A percentile compares a stretch with the other conserved stretches of the same genome.
Evolutionary conservation across 2,329 filamentous ascomycete genomes (phyloP).

Genomic region (Fusarium sp.): DNA sequence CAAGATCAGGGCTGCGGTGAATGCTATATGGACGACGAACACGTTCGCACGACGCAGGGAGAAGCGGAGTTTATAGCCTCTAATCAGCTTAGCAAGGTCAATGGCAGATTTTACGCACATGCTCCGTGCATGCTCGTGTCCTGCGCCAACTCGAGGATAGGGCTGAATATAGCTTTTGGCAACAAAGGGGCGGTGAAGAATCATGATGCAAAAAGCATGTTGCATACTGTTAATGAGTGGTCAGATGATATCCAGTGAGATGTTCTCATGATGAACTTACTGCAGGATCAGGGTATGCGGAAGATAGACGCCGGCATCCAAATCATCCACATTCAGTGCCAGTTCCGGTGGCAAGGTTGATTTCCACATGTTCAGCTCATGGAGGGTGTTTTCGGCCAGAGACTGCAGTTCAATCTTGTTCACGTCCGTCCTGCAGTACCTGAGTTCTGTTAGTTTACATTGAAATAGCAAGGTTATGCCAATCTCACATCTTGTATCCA

Average conservation of each 20-base stretch:
- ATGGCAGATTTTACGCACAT: constrained; percentile 6
- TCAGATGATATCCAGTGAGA: neutral
- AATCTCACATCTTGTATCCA: neutral
- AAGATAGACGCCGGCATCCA: neutral
- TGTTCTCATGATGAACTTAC: neutral
- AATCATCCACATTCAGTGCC: neutral
- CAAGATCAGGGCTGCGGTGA: constrained; percentile 6
- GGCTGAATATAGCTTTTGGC: constrained; percentile 1
- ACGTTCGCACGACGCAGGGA: neutral
- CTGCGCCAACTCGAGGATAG: neutral
- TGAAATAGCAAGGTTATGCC: neutral
- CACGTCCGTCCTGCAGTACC: neutral
- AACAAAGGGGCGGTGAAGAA: constrained; percentile 7
- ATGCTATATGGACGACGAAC: neutral
- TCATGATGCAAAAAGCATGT: neutral
- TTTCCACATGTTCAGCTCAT: constrained; percentile 1
- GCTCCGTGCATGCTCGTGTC: constrained; percentile 2
- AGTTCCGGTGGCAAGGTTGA: neutral
- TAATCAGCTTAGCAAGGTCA: constrained; percentile 2
- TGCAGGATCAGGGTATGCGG: constrained; percentile 9
- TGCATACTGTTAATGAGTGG: neutral
- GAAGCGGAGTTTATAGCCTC: neutral
- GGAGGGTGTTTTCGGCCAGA: neutral
- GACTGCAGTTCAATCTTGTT: constrained; percentile 3
- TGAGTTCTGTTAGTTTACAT: neutral